Conservation (phyloP, 768 basidiomycete genomes). For the Lentinula sp. region DNA sequence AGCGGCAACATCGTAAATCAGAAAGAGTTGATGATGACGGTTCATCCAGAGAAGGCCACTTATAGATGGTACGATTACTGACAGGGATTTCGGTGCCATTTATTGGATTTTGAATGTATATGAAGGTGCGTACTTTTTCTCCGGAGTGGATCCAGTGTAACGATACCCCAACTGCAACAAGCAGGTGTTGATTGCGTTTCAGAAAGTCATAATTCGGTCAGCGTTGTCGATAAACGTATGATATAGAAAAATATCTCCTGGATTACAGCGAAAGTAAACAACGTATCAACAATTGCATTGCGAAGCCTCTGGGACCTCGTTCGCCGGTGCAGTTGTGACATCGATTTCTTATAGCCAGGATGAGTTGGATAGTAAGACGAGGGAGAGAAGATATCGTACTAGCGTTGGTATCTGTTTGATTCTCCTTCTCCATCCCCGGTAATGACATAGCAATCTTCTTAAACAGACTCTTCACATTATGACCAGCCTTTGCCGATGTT, state of each 20-base stretch:
- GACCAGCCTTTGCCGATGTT: constrained; percentile 97
- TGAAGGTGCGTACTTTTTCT: background rate
- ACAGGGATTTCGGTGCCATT: background rate
- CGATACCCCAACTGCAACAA: too few species aligned
- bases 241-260: background rate
- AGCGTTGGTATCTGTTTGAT: constrained; percentile 49
- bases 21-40: background rate
- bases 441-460: constrained; percentile 99
- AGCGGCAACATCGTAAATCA: background rate
- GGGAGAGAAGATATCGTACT: constrained; percentile 29
- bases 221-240: background rate
- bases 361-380: background rate
- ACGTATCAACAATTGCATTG: constrained; percentile 68
- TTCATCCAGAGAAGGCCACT: background rate
- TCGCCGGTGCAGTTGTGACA: constrained; percentile 66
- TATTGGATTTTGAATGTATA: too few species aligned
- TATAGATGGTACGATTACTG: background rate
- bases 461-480: constrained; percentile 98
- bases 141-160: background rate
- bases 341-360: constrained; percentile 68
- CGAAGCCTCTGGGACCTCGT: constrained; percentile 81
- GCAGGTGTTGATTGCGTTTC: too few species aligned
- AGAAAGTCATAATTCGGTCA: background rate
- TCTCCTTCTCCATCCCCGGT: constrained; percentile 91
- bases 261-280: background rate